Conservation (phyloP, 1,284 basidiomycete species). For the Abortiporus biennis region DNA sequence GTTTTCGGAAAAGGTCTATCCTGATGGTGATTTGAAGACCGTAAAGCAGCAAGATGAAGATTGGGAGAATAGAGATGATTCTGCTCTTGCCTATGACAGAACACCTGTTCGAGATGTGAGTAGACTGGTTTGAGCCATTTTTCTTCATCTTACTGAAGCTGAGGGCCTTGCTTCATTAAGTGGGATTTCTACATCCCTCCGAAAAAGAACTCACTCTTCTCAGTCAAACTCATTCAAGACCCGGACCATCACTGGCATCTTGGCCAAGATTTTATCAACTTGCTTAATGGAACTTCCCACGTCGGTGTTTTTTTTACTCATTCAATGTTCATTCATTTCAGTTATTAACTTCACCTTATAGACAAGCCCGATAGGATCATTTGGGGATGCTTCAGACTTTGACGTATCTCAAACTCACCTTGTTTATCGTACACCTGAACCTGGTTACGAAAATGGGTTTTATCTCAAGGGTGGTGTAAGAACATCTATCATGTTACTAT, state of each 20-base stretch:
- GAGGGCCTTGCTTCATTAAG: conserved; percentile 31
- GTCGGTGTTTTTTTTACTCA: conserved; percentile 31
- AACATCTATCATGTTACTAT: too few relatives aligned
- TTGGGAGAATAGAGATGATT: conserved; percentile 67
- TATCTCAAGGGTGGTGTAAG: too few relatives aligned
- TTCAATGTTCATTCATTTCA: neutral
- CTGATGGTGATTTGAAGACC: conserved; percentile 62
- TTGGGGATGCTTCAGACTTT: conserved; percentile 74
- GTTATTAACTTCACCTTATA: conserved; percentile 23
- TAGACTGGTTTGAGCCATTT: conserved; percentile 32
- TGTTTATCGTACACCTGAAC: conserved; percentile 80
- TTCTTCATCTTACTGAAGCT: too few relatives aligned
- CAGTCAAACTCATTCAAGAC: conserved; percentile 45
- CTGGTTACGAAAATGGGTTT: too few relatives aligned
- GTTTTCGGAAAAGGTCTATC: conserved; percentile 75
- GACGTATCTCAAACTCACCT: conserved; percentile 64
- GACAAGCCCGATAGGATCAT: conserved; percentile 76
- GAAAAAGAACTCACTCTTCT: conserved; percentile 67
- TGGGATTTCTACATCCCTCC: conserved; percentile 86
- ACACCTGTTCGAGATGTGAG: too few relatives aligned
- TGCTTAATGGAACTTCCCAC: conserved; percentile 60
- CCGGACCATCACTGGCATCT: conserved; percentile 47
- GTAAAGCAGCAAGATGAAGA: conserved; percentile 63
- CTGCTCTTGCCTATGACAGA: conserved; percentile 75
- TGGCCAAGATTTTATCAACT: conserved; percentile 46